These are phyloP conservation scores for Plasmodium adleri DNA, from an alignment of 169 alveolate genomes.

Conservation along the genomic window DNA sequence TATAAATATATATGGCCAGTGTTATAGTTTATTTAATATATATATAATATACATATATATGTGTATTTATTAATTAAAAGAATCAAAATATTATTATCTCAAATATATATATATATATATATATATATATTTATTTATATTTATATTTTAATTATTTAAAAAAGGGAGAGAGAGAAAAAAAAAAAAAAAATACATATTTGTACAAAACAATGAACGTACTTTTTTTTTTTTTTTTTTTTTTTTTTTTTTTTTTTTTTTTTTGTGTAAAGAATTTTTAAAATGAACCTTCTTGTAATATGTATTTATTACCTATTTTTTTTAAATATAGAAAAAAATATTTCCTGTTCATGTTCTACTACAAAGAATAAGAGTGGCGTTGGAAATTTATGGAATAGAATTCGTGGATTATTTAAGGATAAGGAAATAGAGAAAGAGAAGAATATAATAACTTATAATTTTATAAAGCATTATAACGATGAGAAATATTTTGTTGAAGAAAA, in stretches of 20 bases:
- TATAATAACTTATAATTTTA: conserved; percentile 55
- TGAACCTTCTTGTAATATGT: conserved; percentile 64
- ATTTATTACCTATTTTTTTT: conserved; percentile 52
- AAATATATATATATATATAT: background rate
- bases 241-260: background rate
- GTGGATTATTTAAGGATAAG: conserved; percentile 18
- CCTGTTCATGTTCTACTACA: conserved; percentile 49
- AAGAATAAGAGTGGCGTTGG: background rate
- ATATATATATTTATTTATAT: background rate
- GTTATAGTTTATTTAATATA: too few species aligned
- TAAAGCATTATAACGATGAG: conserved; percentile 19
- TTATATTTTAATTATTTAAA: background rate
- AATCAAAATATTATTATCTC: too few species aligned
- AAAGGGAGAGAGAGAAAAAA: background rate
- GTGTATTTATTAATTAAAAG: too few species aligned
- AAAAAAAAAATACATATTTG: too few species aligned
- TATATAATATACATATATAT: too few species aligned
- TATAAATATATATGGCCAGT: too few species aligned
- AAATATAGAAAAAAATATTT: conserved; percentile 18
- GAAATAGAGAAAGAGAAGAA: conserved; percentile 31
- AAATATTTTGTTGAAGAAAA: background rate
- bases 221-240: background rate
- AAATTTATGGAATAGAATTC: conserved; percentile 9
- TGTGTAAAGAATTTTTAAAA: conserved; percentile 11
- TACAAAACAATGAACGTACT: conserved; percentile 10